Evolutionary conservation across 345 rosid genomes (phyloP).

Genomic region (Rhizophora apiculata): DNA sequence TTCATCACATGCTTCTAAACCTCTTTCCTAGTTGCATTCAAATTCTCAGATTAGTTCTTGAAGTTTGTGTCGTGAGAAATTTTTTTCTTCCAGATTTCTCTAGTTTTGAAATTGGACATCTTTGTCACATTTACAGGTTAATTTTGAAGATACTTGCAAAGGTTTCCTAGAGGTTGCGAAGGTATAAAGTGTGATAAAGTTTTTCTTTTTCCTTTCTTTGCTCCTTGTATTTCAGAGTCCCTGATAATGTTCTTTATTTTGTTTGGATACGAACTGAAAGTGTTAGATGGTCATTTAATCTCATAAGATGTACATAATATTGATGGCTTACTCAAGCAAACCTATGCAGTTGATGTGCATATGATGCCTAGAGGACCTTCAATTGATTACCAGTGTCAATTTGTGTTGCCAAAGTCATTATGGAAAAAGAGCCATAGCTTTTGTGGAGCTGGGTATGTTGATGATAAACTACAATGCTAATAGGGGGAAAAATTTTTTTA

Average conservation of each 20-base stretch:
- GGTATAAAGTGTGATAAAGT: slow-evolving; percentile 37
- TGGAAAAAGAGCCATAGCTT: too few species aligned
- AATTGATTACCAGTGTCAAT: too few species aligned
- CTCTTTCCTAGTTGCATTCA: background rate
- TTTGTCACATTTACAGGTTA: slow-evolving; percentile 49
- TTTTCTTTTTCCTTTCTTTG: background rate
- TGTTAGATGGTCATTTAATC: too few species aligned
- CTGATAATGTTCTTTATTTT: background rate
- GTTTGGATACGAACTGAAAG: background rate
- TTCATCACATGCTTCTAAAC: background rate
- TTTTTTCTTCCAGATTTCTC: too few species aligned
- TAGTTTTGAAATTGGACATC: slow-evolving; percentile 8
- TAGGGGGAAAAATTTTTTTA: too few species aligned
- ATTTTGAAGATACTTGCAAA: slow-evolving; percentile 99
- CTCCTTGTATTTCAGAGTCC: background rate
- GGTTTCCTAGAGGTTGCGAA: slow-evolving; percentile 96
- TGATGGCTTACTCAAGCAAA: too few species aligned
- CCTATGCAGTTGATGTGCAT: too few species aligned
- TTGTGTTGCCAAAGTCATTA: too few species aligned
- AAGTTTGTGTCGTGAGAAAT: background rate
- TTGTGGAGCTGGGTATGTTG: too few species aligned
- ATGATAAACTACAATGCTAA: too few species aligned
- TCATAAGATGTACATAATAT: too few species aligned
- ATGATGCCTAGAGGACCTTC: too few species aligned
- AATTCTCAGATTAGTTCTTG: background rate